Base-by-base conservation (phyloP, 1,284 basidiomycete species). In the Ustilago loliicola region DNA sequence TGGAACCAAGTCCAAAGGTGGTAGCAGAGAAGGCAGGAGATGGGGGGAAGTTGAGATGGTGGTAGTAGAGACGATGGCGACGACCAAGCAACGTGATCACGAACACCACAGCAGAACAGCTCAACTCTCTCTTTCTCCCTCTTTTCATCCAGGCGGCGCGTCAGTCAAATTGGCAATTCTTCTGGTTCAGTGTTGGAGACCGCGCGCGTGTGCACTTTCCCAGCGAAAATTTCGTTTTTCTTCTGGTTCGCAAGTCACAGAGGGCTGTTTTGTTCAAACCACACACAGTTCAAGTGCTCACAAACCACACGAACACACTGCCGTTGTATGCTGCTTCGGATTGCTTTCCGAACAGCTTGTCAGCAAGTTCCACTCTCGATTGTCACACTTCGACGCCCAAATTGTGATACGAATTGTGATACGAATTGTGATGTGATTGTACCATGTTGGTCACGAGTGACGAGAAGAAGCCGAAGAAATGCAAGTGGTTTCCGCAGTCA, bases 21-120 rank as follows among this genome's bases (percentile, higher is more conserved):
- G 66, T 59, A 77, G 74, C 74, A 77, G 74, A 77, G 74, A 77
- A 77, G 74, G 74, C 74, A 45, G 27, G 36, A 27, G 32, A 27
- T 3, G 23, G 25, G 15, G 29, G 17, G 8, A 55, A 8, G 23
- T n/a, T 34, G 60, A 67, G 72, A 75, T 75, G 72, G 53, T 75
- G 72, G 70, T 72, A 64, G 70, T 63, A 54, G 27, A 40, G 11
- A 15, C 13, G 52, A 59, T 21, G 10, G 7, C 38, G 50, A n/a
- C 13, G 50, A 53, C 57, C 9, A 38, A 45, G n/a, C 54, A n/a
- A 9, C 23, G 36, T n/a, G n/a, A n/a, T n/a, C n/a, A 42, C 7
- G 32, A 11, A 30, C 30, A 34, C 40, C 36, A 25, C n/a, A 15
- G 11, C 45, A 32, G 45, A 38, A 50, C 50, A 54, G 52, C 36